phyloP scores from a whole-genome alignment of 2,329 filamentous ascomycete species.

The Aspergillus pseudoviridinutans region DNA sequence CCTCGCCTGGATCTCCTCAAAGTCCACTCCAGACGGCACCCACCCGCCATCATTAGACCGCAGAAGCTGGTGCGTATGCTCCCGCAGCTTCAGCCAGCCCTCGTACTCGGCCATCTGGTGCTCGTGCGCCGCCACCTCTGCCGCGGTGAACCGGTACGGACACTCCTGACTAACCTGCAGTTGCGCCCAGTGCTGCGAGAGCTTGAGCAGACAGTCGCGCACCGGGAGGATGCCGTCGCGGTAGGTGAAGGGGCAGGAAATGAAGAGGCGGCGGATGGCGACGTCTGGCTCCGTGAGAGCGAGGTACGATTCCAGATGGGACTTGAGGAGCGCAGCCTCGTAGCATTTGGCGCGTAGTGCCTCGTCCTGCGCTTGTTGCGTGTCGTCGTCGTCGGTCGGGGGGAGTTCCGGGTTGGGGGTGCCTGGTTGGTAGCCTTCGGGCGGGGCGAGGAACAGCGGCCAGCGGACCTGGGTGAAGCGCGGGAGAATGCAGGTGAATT shows the following conservation, averaged over 20 bases:
- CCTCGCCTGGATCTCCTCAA: conserved; percentile 8
- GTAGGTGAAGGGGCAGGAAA: conserved; percentile 9
- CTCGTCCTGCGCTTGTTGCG: conserved; percentile 8
- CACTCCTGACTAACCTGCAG: conserved; percentile 5
- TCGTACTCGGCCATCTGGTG: conserved; percentile 8
- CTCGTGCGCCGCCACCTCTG: conserved; percentile 10
- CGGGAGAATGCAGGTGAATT: conserved; percentile 16
- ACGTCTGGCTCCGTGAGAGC: conserved; percentile 14
- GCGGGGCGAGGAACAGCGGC: conserved; percentile 16
- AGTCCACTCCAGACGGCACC: conserved; percentile 12
- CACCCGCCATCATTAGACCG: conserved; percentile 13
- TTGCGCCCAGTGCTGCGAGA: conserved; percentile 12
- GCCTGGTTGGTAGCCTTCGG: conserved; percentile 15
- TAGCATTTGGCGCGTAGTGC: conserved; percentile 18
- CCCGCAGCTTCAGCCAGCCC: conserved; percentile 12
- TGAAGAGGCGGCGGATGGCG: conserved; percentile 13
- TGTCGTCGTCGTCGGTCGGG: conserved; percentile 6
- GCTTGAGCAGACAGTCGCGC: conserved; percentile 10
- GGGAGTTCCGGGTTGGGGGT: conserved; percentile 13
- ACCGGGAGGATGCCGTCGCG: conserved; percentile 13
- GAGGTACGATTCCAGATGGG: conserved; percentile 13
- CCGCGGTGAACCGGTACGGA: conserved; percentile 10
- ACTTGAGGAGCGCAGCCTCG: conserved; percentile 19
- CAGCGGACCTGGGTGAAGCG: conserved; percentile 16
- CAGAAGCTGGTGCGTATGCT: conserved; percentile 13